Percentiles rank a stretch among this genome's conserved stretches.
phyloP scores from a whole-genome alignment of 805 yeast species.

The Candida peoriensis region DNA sequence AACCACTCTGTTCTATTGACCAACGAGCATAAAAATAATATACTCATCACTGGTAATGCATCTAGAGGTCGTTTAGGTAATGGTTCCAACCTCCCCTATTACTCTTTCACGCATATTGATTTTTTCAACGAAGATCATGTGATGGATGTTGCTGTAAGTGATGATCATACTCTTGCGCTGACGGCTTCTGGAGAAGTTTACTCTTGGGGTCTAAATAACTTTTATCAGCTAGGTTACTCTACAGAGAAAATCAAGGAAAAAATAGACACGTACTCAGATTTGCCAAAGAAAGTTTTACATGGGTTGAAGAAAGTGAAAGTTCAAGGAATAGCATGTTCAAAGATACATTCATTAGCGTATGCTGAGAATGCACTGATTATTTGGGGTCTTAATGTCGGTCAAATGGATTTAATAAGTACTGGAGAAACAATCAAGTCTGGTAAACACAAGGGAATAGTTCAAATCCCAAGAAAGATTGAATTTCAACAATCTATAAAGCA shows the following conservation, averaged over 20 bases:
- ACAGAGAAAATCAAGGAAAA: conserved; percentile 25
- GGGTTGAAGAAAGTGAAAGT: conserved; percentile 23
- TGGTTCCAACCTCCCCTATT: conserved; percentile 37
- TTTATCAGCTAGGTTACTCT: conserved; percentile 60
- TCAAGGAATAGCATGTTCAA: conserved; percentile 47
- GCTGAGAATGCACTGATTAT: conserved; percentile 40
- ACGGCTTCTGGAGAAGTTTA: conserved; percentile 49
- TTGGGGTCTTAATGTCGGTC: conserved; percentile 85
- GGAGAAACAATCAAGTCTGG: conserved; percentile 28
- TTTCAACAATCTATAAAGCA: conserved; percentile 39
- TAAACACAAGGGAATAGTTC: conserved; percentile 31
- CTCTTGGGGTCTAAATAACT: conserved; percentile 76
- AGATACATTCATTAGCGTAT: conserved; percentile 62
- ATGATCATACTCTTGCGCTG: conserved; percentile 63
- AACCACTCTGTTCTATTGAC: conserved; percentile 62
- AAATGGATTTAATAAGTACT: conserved; percentile 53
- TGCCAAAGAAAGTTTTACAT: conserved; percentile 22
- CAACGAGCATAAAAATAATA: conserved; percentile 36
- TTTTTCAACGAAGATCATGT: conserved; percentile 31
- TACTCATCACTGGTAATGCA: conserved; percentile 63
- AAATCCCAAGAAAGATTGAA: conserved; percentile 35
- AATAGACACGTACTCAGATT: conserved; percentile 22
- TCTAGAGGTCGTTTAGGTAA: conserved; percentile 71
- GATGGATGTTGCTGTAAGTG: conserved; percentile 44
- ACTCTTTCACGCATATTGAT: conserved; percentile 39